A percentile compares a stretch with the other conserved stretches of the same genome.
Conservation (phyloP, 208 protist genomes). For the Acanthamoeba polyphaga region DNA sequence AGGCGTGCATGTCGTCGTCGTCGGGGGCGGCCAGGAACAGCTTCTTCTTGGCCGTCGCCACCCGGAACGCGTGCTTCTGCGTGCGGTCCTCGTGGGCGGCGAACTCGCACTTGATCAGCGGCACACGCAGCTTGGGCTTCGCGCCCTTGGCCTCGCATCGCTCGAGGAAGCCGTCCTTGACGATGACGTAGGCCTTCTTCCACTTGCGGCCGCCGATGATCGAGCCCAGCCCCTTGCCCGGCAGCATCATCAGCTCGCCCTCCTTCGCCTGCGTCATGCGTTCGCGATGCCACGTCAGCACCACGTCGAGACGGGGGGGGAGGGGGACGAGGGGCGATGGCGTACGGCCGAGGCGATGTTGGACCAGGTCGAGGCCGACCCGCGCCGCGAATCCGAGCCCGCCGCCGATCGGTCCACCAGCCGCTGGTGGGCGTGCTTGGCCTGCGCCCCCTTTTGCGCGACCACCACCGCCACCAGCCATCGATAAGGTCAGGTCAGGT, state of each 20-base stretch:
- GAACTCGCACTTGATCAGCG: constrained; percentile 39
- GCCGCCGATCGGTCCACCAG: neutral
- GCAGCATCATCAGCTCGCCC: constrained; percentile 16
- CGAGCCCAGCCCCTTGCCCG: neutral
- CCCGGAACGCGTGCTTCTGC: constrained; percentile 23
- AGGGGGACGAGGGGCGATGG: no score
- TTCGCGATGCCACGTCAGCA: no score
- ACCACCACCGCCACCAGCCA: no score
- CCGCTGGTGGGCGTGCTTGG: neutral
- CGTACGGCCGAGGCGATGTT: neutral
- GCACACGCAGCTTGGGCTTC: neutral
- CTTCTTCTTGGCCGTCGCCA: neutral
- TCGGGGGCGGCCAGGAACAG: constrained; percentile 12
- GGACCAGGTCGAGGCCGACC: neutral
- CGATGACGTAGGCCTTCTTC: constrained; percentile 5
- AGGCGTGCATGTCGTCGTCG: neutral
- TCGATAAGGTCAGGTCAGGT: no score
- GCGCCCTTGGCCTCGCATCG: neutral
- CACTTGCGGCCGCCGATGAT: constrained; percentile 28
- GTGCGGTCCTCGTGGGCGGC: neutral
- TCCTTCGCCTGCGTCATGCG: neutral
- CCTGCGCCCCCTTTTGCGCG: neutral
- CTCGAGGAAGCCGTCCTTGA: constrained; percentile 31
- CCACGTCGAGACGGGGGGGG: no score
- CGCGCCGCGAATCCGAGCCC: neutral